Evolutionary conservation across 768 basidiomycete genomes (phyloP).

Genomic region (Lactifluus subvellereus): DNA sequence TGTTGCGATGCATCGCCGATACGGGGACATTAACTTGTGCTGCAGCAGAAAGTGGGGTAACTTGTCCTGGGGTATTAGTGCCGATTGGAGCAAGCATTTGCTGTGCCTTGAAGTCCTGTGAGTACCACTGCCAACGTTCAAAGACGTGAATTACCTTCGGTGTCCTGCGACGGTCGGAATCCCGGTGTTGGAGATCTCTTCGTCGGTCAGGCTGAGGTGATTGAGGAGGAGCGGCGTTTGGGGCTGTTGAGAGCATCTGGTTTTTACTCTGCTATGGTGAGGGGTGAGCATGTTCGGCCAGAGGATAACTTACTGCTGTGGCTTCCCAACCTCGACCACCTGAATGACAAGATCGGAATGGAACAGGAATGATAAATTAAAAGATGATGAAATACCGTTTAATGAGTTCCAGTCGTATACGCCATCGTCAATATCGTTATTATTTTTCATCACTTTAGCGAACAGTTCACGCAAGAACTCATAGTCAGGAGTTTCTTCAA

Average conservation of each 20-base stretch:
- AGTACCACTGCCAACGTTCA: slow-evolving; percentile 71
- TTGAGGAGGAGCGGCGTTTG: slow-evolving; percentile 43
- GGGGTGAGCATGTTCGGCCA: not conserved
- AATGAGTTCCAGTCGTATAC: slow-evolving; percentile 95
- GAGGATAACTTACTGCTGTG: slow-evolving; percentile 49
- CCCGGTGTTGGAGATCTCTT: slow-evolving; percentile 49
- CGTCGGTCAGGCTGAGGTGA: slow-evolving; percentile 48
- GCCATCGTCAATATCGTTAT: slow-evolving; percentile 86
- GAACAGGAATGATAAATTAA: not conserved
- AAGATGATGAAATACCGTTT: slow-evolving; percentile 47
- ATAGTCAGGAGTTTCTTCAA: slow-evolving; percentile 98
- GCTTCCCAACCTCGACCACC: slow-evolving; percentile 95
- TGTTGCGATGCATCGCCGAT: slow-evolving; percentile 41
- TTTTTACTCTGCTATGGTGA: slow-evolving; percentile 45
- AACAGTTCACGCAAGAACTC: slow-evolving; percentile 96
- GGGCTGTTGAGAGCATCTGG: slow-evolving; percentile 60
- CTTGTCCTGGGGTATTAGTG: slow-evolving; percentile 46
- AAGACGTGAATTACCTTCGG: slow-evolving; percentile 61
- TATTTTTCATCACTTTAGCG: slow-evolving; percentile 87
- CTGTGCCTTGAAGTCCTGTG: slow-evolving; percentile 62
- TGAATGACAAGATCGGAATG: slow-evolving; percentile 27
- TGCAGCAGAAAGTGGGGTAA: slow-evolving; percentile 65
- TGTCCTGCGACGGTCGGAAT: slow-evolving; percentile 58
- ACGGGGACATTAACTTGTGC: slow-evolving; percentile 72
- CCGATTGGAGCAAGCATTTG: slow-evolving; percentile 51